Conservation (phyloP, 1,139 yeast genomes). For the Meyerozyma smithsonii region DNA sequence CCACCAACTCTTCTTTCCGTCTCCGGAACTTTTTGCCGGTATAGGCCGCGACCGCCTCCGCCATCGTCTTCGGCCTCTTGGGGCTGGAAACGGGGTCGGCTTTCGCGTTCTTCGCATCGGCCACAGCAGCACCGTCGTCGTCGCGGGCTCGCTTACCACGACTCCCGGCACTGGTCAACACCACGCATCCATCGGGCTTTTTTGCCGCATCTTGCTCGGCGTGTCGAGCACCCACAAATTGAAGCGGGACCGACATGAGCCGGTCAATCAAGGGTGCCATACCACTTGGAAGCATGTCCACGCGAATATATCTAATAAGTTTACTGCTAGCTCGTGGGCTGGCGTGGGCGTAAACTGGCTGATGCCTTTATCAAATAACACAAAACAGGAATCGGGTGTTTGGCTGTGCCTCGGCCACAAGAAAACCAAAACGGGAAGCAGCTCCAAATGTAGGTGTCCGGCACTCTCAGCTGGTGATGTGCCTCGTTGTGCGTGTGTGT, state of each 20-base stretch:
- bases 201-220: constrained; percentile 27
- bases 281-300: not conserved
- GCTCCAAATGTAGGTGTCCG: no score
- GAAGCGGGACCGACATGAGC: constrained; percentile 53
- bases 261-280: constrained; percentile 46
- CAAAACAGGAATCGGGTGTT: not conserved
- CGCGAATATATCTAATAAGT: no score
- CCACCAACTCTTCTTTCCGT: constrained; percentile 4
- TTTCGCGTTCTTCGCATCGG: not conserved
- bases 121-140: constrained; percentile 3
- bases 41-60: constrained; percentile 59
- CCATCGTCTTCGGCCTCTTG: constrained; percentile 47
- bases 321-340: no score
- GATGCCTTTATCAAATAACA: constrained; percentile 1
- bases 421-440: no score
- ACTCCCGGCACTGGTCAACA: constrained; percentile 23
- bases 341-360: not conserved
- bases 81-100: not conserved
- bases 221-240: constrained; percentile 51
- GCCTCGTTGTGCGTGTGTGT: no score
- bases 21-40: constrained; percentile 45
- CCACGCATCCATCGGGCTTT: constrained; percentile 37
- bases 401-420: no score
- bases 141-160: not conserved
- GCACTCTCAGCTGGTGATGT: no score